These are phyloP conservation scores for Stellera chamaejasme DNA, from an alignment of 345 rosid species.

Conservation along the genomic window DNA sequence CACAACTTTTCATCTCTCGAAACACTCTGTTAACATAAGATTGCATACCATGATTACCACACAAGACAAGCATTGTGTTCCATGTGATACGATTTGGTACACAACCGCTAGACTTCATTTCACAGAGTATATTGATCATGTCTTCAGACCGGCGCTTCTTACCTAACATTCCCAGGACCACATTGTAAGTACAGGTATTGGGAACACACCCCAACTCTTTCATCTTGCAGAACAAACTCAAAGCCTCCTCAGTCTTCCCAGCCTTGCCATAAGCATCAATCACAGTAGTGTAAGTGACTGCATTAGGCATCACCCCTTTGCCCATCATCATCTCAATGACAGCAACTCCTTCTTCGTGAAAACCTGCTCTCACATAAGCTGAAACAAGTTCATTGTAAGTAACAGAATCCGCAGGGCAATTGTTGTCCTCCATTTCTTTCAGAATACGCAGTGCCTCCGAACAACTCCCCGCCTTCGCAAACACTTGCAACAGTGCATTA, in stretches of 20 bases:
- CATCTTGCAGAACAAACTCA: conserved; percentile 57
- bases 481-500: conserved; percentile 70
- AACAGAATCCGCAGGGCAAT: conserved; percentile 58
- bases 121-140: conserved; percentile 62
- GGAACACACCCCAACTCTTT: conserved; percentile 76
- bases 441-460: conserved; percentile 61
- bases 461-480: conserved; percentile 71
- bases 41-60: conserved; percentile 65
- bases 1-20: conserved; percentile 81
- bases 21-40: conserved; percentile 55
- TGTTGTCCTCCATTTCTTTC: conserved; percentile 82
- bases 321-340: conserved; percentile 55
- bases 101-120: conserved; percentile 80
- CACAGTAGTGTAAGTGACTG: conserved; percentile 75
- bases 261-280: conserved; percentile 80
- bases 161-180: conserved; percentile 73
- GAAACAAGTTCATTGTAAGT: conserved; percentile 86
- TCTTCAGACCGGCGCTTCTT: conserved; percentile 57
- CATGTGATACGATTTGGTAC: conserved; percentile 80
- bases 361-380: conserved; percentile 83
- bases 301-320: conserved; percentile 71
- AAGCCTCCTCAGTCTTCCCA: conserved; percentile 63
- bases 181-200: conserved; percentile 72
- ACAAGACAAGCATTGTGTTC: conserved; percentile 85
- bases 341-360: conserved; percentile 64